phyloP scores from a whole-genome alignment of 176 grass and related monocot genomes.

The Oryza glaberrima region DNA sequence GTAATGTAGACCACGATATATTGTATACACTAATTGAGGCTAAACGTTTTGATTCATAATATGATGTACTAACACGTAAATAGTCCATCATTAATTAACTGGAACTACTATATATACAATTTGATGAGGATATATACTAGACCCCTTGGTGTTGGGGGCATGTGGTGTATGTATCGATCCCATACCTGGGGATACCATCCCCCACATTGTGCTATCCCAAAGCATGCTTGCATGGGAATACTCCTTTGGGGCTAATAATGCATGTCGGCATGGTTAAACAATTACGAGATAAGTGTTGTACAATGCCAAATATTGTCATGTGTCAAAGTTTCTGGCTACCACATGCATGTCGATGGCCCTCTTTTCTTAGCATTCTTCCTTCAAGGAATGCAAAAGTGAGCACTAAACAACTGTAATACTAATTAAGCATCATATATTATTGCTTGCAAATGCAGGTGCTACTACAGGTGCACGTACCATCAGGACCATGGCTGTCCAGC shows the following conservation, averaged over 20 bases:
- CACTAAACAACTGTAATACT: slow-evolving; percentile 4
- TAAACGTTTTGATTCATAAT: not conserved
- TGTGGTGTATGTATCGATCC: slow-evolving; percentile 20
- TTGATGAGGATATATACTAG: not conserved
- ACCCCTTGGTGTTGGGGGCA: slow-evolving; percentile 18
- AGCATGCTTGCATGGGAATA: slow-evolving; percentile 42
- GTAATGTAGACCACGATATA: not conserved
- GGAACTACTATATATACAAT: not conserved
- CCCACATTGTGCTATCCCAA: slow-evolving; percentile 1
- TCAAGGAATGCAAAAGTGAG: slow-evolving; percentile 44
- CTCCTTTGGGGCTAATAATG: slow-evolving; percentile 43
- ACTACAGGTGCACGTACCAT: slow-evolving; percentile 68
- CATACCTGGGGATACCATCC: slow-evolving; percentile 20
- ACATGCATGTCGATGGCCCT: slow-evolving; percentile 39
- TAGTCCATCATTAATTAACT: not conserved
- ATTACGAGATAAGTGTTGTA: slow-evolving; percentile 21
- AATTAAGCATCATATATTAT: not conserved
- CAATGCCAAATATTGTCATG: slow-evolving; percentile 40
- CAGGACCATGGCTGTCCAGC: slow-evolving; percentile 57
- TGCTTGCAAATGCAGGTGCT: slow-evolving; percentile 48
- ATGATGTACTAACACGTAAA: not conserved
- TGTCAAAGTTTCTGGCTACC: slow-evolving; percentile 39
- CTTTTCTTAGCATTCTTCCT: slow-evolving; percentile 41
- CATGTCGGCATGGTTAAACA: slow-evolving; percentile 51
- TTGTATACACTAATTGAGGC: not conserved